phyloP scores from a whole-genome alignment of 1,284 basidiomycete species.

The Heterobasidion parviporum region DNA sequence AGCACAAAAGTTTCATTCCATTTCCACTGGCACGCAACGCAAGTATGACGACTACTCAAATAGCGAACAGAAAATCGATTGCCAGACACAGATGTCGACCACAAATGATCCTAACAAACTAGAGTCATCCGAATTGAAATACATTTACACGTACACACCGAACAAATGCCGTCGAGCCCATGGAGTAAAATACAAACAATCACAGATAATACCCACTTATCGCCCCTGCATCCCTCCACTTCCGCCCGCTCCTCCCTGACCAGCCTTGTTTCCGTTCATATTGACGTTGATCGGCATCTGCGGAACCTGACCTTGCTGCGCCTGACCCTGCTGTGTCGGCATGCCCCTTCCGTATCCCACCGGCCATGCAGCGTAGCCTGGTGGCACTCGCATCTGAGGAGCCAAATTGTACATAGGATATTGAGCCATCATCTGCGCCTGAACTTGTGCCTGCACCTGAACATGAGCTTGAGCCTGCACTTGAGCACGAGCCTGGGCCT shows the following conservation, averaged over 20 bases:
- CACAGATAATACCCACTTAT: constrained; percentile 2
- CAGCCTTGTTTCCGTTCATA: constrained; percentile 22
- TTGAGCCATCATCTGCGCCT: constrained; percentile 20
- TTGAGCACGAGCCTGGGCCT: constrained; percentile 8
- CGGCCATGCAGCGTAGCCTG: neutral
- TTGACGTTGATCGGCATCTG: constrained; percentile 20
- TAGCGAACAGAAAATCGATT: too few relatives aligned
- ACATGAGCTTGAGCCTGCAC: constrained; percentile 16
- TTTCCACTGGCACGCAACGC: too few relatives aligned
- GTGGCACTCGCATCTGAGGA: constrained; percentile 4
- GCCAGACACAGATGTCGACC: too few relatives aligned
- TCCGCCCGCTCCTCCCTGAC: constrained; percentile 17
- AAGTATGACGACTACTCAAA: too few relatives aligned
- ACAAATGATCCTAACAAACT: too few relatives aligned
- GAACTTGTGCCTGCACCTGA: neutral
- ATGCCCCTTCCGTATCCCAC: neutral
- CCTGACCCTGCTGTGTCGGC: constrained; percentile 1
- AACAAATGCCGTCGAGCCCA: neutral
- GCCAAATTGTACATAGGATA: constrained; percentile 21
- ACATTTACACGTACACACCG: too few relatives aligned
- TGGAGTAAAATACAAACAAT: neutral
- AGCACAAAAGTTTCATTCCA: neutral
- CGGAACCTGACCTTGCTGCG: constrained; percentile 7
- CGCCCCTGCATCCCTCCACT: constrained; percentile 21
- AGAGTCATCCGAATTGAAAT: too few relatives aligned